A percentile compares a stretch with the other conserved stretches of the same genome.
These are phyloP conservation scores for Trichoderma sp. DNA, from an alignment of 2,329 filamentous ascomycete genomes.

Conservation along the genomic window DNA sequence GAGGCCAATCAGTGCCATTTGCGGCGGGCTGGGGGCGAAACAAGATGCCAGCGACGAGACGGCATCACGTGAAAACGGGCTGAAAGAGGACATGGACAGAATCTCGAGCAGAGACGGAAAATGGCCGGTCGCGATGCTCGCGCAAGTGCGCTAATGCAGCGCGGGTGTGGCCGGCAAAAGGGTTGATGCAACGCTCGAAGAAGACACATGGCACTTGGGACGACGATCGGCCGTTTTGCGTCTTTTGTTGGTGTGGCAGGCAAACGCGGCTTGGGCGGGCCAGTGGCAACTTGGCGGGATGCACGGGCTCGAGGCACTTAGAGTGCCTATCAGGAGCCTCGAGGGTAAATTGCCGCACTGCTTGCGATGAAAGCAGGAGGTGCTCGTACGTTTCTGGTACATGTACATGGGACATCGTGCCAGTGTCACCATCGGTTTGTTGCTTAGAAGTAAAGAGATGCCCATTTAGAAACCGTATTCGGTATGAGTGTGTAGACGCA, in stretches of 20 bases:
- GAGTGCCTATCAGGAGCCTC: slow-evolving; percentile 1
- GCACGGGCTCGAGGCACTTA: slow-evolving; percentile 9
- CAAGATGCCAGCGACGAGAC: neutral
- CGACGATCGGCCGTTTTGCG: neutral
- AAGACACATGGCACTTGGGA: neutral
- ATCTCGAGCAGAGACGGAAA: neutral
- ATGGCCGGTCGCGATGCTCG: neutral
- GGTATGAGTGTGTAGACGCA: neutral
- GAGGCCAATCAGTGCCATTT: slow-evolving; percentile 8
- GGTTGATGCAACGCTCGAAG: neutral
- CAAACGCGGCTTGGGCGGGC: slow-evolving; percentile 20
- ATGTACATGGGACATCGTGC: neutral
- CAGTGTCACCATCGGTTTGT: neutral
- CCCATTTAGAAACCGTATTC: neutral
- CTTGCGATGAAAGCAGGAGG: neutral
- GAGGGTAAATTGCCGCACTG: slow-evolving; percentile 14
- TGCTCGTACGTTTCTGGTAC: neutral
- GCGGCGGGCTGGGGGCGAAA: neutral
- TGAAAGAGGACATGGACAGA: neutral
- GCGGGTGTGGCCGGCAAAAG: neutral
- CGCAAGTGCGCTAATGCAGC: neutral
- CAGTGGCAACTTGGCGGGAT: slow-evolving; percentile 21
- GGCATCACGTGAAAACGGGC: neutral
- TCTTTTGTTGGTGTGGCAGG: slow-evolving; percentile 14
- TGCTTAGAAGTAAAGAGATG: no score